Evolutionary conservation across 129 eudicot species (phyloP).

Genomic region (Gnaphalium uliginosum): DNA sequence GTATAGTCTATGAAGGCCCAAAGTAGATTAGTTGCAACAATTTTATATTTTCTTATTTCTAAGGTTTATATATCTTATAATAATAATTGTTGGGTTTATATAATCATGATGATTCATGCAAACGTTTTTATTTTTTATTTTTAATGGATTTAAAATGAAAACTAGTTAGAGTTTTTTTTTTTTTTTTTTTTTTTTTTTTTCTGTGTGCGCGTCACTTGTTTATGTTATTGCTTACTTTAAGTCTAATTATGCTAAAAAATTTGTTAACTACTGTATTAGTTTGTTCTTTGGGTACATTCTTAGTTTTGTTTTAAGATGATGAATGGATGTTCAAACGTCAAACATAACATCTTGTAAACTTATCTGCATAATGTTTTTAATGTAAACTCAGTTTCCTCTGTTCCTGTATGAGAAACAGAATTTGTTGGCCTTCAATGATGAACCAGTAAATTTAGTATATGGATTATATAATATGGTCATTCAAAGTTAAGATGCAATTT

Average conservation of each 20-base stretch:
- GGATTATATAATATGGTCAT: too few relatives aligned
- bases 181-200: not conserved
- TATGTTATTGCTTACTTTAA: not conserved
- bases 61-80: conserved; percentile 10
- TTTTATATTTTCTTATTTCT: conserved; percentile 13
- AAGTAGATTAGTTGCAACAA: not conserved
- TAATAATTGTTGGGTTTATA: not conserved
- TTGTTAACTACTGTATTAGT: not conserved
- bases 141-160: not conserved
- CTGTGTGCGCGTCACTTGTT: not conserved
- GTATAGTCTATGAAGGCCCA: not conserved
- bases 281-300: not conserved
- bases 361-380: not conserved
- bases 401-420: conserved; percentile 5
- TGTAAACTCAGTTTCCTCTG: conserved; percentile 11
- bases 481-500: not conserved
- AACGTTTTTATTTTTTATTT: not conserved
- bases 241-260: not conserved
- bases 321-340: not conserved
- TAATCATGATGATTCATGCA: conserved; percentile 28
- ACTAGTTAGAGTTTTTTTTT: not conserved
- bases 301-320: not conserved
- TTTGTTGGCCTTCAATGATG: conserved; percentile 1
- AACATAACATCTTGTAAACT: not conserved
- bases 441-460: not conserved